These are phyloP conservation scores for Tetrapisispora arboricola DNA, from an alignment of 805 yeast genomes.

Conservation along the genomic window DNA sequence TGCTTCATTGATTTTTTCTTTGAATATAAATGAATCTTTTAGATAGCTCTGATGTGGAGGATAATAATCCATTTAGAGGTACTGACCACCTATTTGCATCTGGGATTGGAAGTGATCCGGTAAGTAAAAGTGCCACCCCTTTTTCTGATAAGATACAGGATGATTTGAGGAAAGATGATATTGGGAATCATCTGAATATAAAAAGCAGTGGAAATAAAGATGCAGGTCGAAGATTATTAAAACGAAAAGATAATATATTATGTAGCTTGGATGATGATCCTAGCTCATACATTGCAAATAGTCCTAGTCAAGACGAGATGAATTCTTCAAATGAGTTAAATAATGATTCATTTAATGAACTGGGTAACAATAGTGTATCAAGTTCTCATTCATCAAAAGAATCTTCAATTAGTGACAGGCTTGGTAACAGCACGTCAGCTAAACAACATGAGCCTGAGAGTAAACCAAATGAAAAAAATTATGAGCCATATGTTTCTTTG, in stretches of 20 bases:
- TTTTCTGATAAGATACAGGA: not conserved
- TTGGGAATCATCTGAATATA: too few species aligned
- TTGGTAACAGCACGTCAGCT: too few species aligned
- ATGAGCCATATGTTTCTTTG: constrained; percentile 22
- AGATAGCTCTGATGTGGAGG: constrained; percentile 27
- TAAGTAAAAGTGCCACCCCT: not conserved
- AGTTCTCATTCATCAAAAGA: not conserved
- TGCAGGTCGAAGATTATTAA: not conserved
- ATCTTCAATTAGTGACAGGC: not conserved
- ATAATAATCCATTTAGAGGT: constrained; percentile 32
- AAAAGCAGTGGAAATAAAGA: not conserved
- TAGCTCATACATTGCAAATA: not conserved
- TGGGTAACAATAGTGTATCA: not conserved
- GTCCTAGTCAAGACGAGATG: not conserved
- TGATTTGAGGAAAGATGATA: too few species aligned
- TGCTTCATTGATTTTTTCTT: not conserved
- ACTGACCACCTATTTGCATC: constrained; percentile 30
- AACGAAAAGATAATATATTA: not conserved
- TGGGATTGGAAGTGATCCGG: constrained; percentile 25
- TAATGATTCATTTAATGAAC: not conserved
- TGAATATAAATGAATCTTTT: constrained; percentile 18
- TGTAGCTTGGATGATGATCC: not conserved
- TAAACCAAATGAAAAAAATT: not conserved
- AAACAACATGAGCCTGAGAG: not conserved
- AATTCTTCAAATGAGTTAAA: not conserved